These are phyloP conservation scores for Fraxinus floribunda DNA, from an alignment of 305 asterid species.

Conservation along the genomic window DNA sequence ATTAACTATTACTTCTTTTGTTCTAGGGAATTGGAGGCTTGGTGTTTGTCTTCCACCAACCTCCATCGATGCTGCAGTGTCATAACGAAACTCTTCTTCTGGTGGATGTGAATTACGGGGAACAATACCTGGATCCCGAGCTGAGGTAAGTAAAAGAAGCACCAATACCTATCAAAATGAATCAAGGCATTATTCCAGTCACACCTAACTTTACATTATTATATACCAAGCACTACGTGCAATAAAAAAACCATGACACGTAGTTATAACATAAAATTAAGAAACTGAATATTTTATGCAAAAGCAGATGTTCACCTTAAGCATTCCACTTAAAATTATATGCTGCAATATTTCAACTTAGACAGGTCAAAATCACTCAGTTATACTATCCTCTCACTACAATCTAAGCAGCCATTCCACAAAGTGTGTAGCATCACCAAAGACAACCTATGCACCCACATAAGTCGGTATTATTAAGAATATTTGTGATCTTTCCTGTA, in stretches of 20 bases:
- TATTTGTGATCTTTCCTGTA: background rate
- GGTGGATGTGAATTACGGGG: conserved; percentile 96
- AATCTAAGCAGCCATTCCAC: background rate
- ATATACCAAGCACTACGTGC: conserved; percentile 7
- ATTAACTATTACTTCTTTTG: conserved; percentile 92
- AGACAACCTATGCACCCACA: background rate
- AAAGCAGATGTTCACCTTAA: conserved; percentile 1
- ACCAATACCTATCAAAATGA: conserved; percentile 61
- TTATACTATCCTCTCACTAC: conserved; percentile 4
- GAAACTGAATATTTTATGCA: conserved; percentile 6
- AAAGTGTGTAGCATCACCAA: background rate
- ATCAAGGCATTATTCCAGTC: conserved; percentile 15
- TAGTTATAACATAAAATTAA: conserved; percentile 3
- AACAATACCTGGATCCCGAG: conserved; percentile 96
- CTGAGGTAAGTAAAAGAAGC: conserved; percentile 71
- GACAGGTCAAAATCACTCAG: conserved; percentile 7
- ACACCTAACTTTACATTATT: background rate
- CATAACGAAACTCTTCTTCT: conserved; percentile 79
- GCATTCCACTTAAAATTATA: background rate
- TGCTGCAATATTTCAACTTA: conserved; percentile 11
- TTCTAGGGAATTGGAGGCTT: conserved; percentile 88
- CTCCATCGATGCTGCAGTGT: conserved; percentile 64
- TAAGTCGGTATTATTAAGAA: background rate
- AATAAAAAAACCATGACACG: background rate
- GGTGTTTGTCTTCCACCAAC: conserved; percentile 89